These are phyloP conservation scores for Yamagishiella unicocca DNA, from an alignment of 139 green algal species.

Conservation along the genomic window DNA sequence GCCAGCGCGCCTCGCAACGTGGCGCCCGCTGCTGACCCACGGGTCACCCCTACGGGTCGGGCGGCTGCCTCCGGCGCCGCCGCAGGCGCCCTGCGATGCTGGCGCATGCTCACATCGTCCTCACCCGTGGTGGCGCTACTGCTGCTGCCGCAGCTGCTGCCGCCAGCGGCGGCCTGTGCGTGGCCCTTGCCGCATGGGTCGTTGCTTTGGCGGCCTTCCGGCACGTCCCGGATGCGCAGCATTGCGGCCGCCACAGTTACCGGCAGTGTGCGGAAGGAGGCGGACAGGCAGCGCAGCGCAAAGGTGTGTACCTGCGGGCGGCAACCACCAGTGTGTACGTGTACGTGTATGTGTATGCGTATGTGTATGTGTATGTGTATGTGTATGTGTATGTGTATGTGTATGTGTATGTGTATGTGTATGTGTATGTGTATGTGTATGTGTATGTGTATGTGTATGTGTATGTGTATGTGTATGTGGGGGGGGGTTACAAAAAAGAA, in stretches of 20 bases:
- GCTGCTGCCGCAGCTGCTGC: background rate
- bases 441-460: too few species aligned
- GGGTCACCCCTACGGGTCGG: background rate
- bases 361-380: background rate
- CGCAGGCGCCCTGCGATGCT: background rate
- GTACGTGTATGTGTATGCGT: background rate
- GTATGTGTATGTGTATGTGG: too few species aligned
- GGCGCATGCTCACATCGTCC: too few species aligned
- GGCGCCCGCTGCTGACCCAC: background rate
- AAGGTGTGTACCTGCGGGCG: background rate
- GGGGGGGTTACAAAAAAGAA: too few species aligned
- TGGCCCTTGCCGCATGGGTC: background rate
- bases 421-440: too few species aligned
- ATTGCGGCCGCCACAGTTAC: background rate
- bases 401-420: background rate
- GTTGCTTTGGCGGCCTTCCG: background rate
- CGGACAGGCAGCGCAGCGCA: background rate
- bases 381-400: background rate
- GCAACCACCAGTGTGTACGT: background rate
- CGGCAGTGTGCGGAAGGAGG: conserved; percentile 22
- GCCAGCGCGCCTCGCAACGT: background rate
- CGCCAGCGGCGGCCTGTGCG: background rate
- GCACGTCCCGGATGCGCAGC: background rate
- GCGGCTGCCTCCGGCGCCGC: background rate
- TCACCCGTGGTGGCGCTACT: background rate